Evolutionary conservation across 805 yeast species (phyloP), one percentile per base, ranked within the genome.

Genomic region (Zygosaccharomyces bailii): DNA sequence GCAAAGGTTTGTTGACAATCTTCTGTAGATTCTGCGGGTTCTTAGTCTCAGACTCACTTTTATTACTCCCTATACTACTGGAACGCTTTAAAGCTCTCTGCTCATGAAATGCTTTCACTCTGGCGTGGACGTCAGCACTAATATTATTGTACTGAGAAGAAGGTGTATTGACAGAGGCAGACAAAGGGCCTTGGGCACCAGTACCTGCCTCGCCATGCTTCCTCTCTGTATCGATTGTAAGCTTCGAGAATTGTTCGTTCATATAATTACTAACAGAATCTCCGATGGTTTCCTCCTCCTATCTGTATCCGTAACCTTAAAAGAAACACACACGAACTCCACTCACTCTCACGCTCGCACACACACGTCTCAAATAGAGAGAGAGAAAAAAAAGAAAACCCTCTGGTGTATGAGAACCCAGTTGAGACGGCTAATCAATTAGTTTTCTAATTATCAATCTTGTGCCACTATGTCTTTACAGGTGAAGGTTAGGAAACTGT

Each of bases 61-160:
- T 49, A 38, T 51, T 51, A 25, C 59, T 49, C 17, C 61, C 59
- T 5, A 60, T 57, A 55, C 68, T 59, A 32, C 66, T 58, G 5
- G 69, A 59, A 32, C 71, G 54, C 40, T 69, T 67, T 39, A 68
- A 67, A 46, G 79, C 81, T 53, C 96, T 76, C 57, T 84, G 80
- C 51, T 86, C 88, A 63, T 89, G 96, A 56, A 90, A 86, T 0
- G 96, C 96, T 62, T 85, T 68, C 29, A 90, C 74, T 51, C 93
- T 73, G 1, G 96, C 96, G 63, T 89, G 96, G 32, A 88, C 76
- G 50, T 86, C 91, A 8, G 93, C 82, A 55, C 76, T 80, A 40
- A 83, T 69, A 43, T 66, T 70, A 39, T 51, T 56, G 42, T 60
- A 63, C 25, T 60, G 59, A 29, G 63, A 53, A 2, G 64, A 60